Evolutionary conservation across 1,284 basidiomycete genomes (phyloP), one percentile per base, ranked within the genome.

Genomic region (Schizopora paradoxa): DNA sequence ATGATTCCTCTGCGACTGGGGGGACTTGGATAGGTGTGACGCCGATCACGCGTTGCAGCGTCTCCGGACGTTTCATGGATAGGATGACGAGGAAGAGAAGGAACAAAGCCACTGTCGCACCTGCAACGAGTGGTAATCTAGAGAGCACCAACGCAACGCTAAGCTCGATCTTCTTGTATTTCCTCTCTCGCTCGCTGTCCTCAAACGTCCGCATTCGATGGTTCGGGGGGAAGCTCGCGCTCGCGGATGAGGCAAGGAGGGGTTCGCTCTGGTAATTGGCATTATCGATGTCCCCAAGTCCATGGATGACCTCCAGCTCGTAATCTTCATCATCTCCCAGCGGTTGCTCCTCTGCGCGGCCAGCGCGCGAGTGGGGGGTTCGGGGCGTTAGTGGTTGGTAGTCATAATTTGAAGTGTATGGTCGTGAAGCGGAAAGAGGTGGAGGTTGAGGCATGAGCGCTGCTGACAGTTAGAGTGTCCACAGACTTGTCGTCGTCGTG

Each of bases 291-390:
- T 35, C 38, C 3, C 33, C 33, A 10, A 35, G 14, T 35, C 36
- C 35, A 3, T 34, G 40, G 16, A 49, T 46, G 28, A 44, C 42
- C 23, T 49, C 51, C 23, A 50, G 25, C n/a, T 69, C 64, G 38
- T 43, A 42, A 11, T 51, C 52, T 14, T 48, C 35, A 27, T 68
- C 65, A 48, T 73, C 67, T 13, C 62, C 64, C 16, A 64, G 45
- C 22, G 65, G 61, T 23, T 69, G 60, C 57, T 78, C 76, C 55
- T 81, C 78, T 39, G 73, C 72, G 54, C 70, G 68, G 29, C 76
- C 78, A 28, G 75, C 68, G 54, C 74, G 73, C 26, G 77, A 77
- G 57, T 76, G 79, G 43, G 80, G 80, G 25, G 80, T 82, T 40
- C 79, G 68, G 1, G 80, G 80, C 7, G 77, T 81, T 7, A 82